Conservation (phyloP, 2,329 filamentous ascomycete species). For the Ustulina deusta region DNA sequence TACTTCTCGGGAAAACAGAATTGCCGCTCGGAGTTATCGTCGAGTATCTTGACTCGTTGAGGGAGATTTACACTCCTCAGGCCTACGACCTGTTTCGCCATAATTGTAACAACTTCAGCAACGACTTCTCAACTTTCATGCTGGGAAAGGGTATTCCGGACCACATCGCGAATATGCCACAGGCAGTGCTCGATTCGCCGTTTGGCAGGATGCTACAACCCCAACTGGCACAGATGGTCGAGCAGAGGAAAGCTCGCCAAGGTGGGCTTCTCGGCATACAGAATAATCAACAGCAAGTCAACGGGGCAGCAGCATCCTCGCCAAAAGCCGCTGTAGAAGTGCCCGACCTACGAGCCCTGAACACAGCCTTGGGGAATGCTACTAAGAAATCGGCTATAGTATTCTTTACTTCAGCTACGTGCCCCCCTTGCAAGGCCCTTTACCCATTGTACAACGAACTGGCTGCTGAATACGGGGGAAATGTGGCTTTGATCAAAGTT, state of each 20-base stretch:
- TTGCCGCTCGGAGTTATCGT: conserved; percentile 84
- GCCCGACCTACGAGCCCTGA: conserved; percentile 68
- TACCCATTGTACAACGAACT: conserved; percentile 87
- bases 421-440: conserved; percentile 83
- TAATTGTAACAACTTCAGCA: conserved; percentile 98
- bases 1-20: conserved; percentile 80
- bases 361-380: conserved; percentile 70
- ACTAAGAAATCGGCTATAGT: conserved; percentile 78
- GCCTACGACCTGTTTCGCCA: conserved; percentile 90
- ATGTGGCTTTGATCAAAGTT: conserved; percentile 82
- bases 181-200: conserved; percentile 85
- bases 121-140: conserved; percentile 90
- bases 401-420: conserved; percentile 93
- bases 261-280: conserved; percentile 67
- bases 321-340: conserved; percentile 68
- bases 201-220: conserved; percentile 90
- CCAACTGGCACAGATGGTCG: conserved; percentile 67
- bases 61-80: conserved; percentile 82
- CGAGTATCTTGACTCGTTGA: conserved; percentile 88
- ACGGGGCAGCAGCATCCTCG: conserved; percentile 38
- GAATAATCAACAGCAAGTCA: conserved; percentile 48
- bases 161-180: conserved; percentile 86
- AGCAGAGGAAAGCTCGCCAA: conserved; percentile 60
- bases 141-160: conserved; percentile 88
- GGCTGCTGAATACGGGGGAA: conserved; percentile 76